Percentiles rank a stretch among this genome's conserved stretches.
Evolutionary conservation across 768 basidiomycete species (phyloP).

Genomic region (Mycena amicta): DNA sequence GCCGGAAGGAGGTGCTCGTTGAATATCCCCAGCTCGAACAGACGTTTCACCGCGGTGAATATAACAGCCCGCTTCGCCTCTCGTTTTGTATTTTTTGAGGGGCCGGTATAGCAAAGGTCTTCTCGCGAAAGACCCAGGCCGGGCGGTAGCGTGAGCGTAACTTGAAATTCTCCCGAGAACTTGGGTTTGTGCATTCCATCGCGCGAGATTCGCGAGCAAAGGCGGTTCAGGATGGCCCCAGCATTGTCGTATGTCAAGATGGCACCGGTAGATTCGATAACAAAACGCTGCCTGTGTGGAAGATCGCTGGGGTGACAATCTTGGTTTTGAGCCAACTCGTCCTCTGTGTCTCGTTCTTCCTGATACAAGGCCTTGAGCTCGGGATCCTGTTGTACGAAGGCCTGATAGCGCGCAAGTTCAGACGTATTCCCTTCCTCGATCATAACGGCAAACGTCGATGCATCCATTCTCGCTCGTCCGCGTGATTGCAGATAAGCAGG

Average conservation of each 20-base stretch:
- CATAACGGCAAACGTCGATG: conserved; percentile 83
- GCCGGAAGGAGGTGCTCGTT: conserved; percentile 81
- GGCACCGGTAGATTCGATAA: conserved; percentile 73
- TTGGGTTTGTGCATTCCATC: conserved; percentile 61
- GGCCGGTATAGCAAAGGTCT: conserved; percentile 61
- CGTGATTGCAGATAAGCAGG: conserved; percentile 89
- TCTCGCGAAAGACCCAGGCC: conserved; percentile 60
- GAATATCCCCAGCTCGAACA: conserved; percentile 74
- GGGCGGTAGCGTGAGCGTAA: conserved; percentile 65
- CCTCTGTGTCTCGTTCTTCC: conserved; percentile 46
- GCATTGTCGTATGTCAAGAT: conserved; percentile 79
- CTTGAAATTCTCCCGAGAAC: conserved; percentile 62
- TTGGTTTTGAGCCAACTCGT: conserved; percentile 39
- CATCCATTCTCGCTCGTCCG: conserved; percentile 77
- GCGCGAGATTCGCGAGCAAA: conserved; percentile 77
- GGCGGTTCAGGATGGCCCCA: conserved; percentile 66
- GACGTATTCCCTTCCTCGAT: conserved; percentile 60
- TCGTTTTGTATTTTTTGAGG: conserved; percentile 64
- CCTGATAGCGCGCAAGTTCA: conserved; percentile 59
- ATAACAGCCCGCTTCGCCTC: conserved; percentile 85
- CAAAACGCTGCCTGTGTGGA: conserved; percentile 69
- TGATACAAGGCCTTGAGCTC: conserved; percentile 67
- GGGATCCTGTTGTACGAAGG: conserved; percentile 62
- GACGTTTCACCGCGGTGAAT: conserved; percentile 71
- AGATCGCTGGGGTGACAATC: conserved; percentile 58